phyloP scores from a whole-genome alignment of 140 eudicot species.

The Anethum foeniculum region DNA sequence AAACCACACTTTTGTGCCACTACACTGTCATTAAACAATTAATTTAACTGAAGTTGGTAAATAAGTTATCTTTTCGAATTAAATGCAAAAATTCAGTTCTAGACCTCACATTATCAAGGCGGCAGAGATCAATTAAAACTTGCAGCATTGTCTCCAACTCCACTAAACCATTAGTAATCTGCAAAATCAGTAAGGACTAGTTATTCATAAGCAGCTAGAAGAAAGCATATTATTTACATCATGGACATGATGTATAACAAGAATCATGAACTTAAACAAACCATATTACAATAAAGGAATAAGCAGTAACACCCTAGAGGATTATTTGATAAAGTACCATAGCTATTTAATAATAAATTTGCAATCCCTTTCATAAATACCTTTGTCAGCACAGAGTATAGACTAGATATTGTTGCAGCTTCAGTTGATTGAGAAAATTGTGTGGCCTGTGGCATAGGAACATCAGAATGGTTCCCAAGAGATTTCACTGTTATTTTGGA shows the following conservation, averaged over 20 bases:
- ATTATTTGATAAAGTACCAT: neutral
- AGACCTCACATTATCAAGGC: conserved; percentile 61
- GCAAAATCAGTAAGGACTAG: conserved; percentile 24
- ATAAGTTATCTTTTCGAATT: neutral
- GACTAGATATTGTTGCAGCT: conserved; percentile 56
- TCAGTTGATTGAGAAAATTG: conserved; percentile 34
- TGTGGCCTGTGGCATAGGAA: conserved; percentile 18
- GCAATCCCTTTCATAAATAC: conserved; percentile 20
- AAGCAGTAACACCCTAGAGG: neutral
- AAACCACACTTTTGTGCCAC: neutral
- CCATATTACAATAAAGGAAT: conserved; percentile 3
- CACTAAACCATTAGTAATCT: conserved; percentile 48
- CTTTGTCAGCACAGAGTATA: conserved; percentile 56
- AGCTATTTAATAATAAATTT: neutral
- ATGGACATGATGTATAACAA: neutral
- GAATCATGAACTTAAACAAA: neutral
- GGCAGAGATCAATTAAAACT: conserved; percentile 56
- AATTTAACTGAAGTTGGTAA: neutral
- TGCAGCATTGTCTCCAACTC: conserved; percentile 43
- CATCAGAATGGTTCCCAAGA: conserved; percentile 7
- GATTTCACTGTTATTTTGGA: conserved; percentile 21
- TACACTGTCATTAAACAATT: neutral
- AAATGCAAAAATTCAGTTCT: neutral
- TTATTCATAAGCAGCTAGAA: conserved; percentile 13
- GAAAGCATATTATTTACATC: neutral